Conservation (phyloP, 2,329 filamentous ascomycete genomes). For the Talaromyces funiculosus region DNA sequence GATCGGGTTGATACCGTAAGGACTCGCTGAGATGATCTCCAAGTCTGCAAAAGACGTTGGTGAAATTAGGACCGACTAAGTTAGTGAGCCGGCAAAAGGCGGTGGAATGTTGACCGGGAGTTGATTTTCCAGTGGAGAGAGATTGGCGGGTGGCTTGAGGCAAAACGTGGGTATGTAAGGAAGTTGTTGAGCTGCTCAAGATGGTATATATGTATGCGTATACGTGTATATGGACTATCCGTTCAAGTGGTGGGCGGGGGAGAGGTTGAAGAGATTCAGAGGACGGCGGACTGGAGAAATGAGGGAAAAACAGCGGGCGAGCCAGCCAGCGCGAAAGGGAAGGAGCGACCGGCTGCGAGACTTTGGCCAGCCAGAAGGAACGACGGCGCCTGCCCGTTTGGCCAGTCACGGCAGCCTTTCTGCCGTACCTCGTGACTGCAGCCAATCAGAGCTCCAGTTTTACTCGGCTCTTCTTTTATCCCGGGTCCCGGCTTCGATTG, state of each 20-base stretch:
- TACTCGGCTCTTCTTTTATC: neutral
- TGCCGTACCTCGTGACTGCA: neutral
- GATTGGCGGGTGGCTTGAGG: neutral
- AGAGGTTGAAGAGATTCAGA: neutral
- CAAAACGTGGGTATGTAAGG: neutral
- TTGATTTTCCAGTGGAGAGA: neutral
- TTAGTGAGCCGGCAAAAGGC: neutral
- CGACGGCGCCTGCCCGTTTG: neutral
- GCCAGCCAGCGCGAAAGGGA: neutral
- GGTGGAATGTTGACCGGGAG: slow-evolving; percentile 1
- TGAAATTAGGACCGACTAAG: neutral
- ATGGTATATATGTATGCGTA: neutral
- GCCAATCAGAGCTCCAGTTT: neutral
- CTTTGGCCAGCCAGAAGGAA: neutral
- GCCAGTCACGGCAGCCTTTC: neutral
- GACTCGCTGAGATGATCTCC: no score
- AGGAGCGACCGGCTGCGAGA: neutral
- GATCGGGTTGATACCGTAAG: neutral
- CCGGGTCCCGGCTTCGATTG: neutral
- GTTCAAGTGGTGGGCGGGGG: neutral
- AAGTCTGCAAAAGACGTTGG: neutral
- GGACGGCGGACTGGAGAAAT: neutral
- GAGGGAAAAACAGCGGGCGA: slow-evolving; percentile 1
- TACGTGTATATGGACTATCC: neutral
- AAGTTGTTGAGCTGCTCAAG: neutral